Base-by-base conservation (phyloP, 1,284 basidiomycete genomes). In the Pterulicium gracile region DNA sequence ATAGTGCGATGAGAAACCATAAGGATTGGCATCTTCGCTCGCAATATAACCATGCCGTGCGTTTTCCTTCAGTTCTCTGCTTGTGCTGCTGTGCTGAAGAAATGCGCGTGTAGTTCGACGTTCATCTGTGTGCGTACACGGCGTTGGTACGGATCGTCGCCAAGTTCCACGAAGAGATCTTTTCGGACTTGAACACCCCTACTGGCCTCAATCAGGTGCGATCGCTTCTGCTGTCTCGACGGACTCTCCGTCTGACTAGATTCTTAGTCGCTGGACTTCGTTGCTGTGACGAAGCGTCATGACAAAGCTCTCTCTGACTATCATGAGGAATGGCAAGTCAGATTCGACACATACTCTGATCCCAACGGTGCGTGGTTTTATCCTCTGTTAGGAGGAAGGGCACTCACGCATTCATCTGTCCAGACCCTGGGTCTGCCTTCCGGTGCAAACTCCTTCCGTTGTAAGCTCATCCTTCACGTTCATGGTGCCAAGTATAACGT, bases 11-110 rank as follows among this genome's bases (percentile, higher is more conserved):
- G 40, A 72, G 85, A 34, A 78, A 79, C 54, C 82, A 81, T 15
- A 71, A 70, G 20, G 76, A 85, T 40, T 92, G 88, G 88, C 88
- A 87, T 58, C 79, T 72, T 58, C 72, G 69, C 47, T 85, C 81
- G 5, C 63, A 66, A 54, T 76, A 77, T 56, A 81, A 80, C 52
- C 68, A 72, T 53, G 58, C 66, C 43, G 82, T 81, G 52, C 42
- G 75, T 59, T 17, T 5, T 49, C 10, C 27, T 17, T 15, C 14
- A 39, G n/a, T 49, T 4, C 19, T 10, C 34, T 21, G 21, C 24
- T 32, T n/a, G 20, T 21, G 20, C 40, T 51, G 36, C 45, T 40
- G 44, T 44, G 20, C 44, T 21, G 19, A 21, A n/a, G n/a, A n/a
- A n/a, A n/a, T n/a, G n/a, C n/a, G n/a, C 35, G 45, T 52, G 2